phyloP scores from a whole-genome alignment of 2,329 filamentous ascomycete species.

The Hysterium pulicare region DNA sequence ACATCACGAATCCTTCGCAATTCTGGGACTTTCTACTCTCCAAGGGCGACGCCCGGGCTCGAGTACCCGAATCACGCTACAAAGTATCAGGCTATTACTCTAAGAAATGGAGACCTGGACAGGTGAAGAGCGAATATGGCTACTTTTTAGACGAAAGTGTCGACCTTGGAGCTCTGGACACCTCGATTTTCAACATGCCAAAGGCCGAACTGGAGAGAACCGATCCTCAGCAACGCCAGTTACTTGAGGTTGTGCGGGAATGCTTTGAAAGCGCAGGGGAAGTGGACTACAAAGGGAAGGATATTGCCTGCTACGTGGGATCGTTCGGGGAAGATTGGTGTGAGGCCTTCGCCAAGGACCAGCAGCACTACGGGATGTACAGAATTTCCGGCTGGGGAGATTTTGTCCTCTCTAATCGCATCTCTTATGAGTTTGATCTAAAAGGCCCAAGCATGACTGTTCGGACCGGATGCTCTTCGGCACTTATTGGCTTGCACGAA shows the following conservation, averaged over 20 bases:
- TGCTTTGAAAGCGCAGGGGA: slow-evolving; percentile 35
- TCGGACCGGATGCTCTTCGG: slow-evolving; percentile 41
- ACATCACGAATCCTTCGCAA: slow-evolving; percentile 5
- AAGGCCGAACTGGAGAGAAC: slow-evolving; percentile 13
- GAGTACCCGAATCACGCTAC: slow-evolving; percentile 24
- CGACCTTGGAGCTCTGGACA: slow-evolving; percentile 17
- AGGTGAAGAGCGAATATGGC: slow-evolving; percentile 5
- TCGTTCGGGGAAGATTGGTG: slow-evolving; percentile 23
- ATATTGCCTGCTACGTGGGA: slow-evolving; percentile 31
- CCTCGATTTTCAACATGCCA: slow-evolving; percentile 15
- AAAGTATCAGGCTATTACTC: slow-evolving; percentile 9
- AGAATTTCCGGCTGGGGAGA: slow-evolving; percentile 11
- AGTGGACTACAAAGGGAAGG: slow-evolving; percentile 20
- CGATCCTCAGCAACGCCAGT: slow-evolving; percentile 32
- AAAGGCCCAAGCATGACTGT: slow-evolving; percentile 17
- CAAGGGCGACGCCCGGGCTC: slow-evolving; percentile 24
- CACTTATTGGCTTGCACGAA: slow-evolving; percentile 35
- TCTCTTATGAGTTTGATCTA: slow-evolving; percentile 23
- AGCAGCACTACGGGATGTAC: slow-evolving; percentile 7
- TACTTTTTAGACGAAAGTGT: slow-evolving; percentile 6
- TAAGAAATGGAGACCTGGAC: slow-evolving; percentile 13
- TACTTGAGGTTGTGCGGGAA: slow-evolving; percentile 30
- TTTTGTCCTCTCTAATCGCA: slow-evolving; percentile 20
- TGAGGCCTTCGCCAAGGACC: slow-evolving; percentile 5
- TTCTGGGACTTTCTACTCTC: slow-evolving; percentile 20